Evolutionary conservation across 768 basidiomycete genomes (phyloP), one percentile per base, ranked within the genome.

Genomic region (Cantharellus cinnabarinus): DNA sequence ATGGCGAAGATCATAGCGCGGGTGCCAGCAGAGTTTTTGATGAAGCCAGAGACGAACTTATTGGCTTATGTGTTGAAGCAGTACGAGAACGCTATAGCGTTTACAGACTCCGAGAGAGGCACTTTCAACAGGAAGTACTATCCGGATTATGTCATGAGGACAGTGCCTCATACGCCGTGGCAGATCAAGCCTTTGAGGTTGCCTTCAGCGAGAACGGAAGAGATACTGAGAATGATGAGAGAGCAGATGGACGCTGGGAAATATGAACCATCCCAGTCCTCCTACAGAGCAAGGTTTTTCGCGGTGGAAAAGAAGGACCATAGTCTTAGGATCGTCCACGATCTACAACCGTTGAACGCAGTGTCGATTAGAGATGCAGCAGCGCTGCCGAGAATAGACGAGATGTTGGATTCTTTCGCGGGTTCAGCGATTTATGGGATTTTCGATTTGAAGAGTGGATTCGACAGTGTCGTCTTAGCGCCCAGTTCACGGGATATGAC

Each of bases 321-420:
- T 15, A 5, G 29, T 35, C 58, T 66, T 0, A 58, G 69, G 3
- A 64, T 73, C 1, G 72, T 76, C 0, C 72, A 74, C 55, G 68
- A 71, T 51, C 60, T 75, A 0, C 67, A 72, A 55, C 71, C 70
- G 0, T 63, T 75, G 0, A 75, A 76, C 58, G 58, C 60, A 29
- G 69, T 75, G 1, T 68, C 70, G 0, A 72, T 76, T 2, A 51
- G 65, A 5, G 71, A 74, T 60, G 70, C 72, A 3, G 71, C 68
- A 0, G 37, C 71, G 0, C 65, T 67, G 0, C 73, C 72, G 0
- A 66, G 68, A 7, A 60, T 70, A 0, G 69, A 74, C 5, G 61
- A 71, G 3, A 65, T 72, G 57, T 70, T 67, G 0, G 67, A 72
- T 48, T 60, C 63, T 2, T 72, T 66, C 60, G 65, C 68, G 0